Base-by-base conservation (phyloP, 352 stramenopile species). In the Pythium myriotylum region DNA sequence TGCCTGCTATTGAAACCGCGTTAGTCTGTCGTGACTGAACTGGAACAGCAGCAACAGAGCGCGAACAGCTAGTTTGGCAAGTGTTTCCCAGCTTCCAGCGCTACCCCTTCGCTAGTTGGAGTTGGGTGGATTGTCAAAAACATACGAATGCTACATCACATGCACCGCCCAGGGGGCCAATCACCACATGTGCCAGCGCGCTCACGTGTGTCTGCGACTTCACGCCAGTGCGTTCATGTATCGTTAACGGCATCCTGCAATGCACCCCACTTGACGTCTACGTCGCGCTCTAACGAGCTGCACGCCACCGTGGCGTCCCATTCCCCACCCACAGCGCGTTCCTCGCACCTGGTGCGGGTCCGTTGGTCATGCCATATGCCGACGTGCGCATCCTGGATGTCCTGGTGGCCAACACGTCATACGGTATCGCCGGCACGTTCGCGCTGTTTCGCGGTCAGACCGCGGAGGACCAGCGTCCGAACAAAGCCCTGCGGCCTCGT, bases 401-500 rank as follows among this genome's bases (percentile, higher is more conserved):
- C 1, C 32, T 64, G 12, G 33, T 50, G 7, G 45, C 56, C 6
- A 2, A 50, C 16, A 35, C 56, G 8, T 22, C 23, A 17, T 19
- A 43, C 33, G 56, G 56, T 4, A 64, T 64, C 33, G 19, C 27
- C 35, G 23, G 46, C 6, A 64, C 56, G 24, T 19, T 65, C 5
- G 23, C 20, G 24, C 10, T 54, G 10, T 65, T 42, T 16, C 22
- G 59, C 14, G 50, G 42, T 35, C 59, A 66, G 50, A 60, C 59
- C 49, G 5, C 12, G 4, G 12, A 26, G 27, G 59, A 66, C 39
- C 24, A 41, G 5, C 42, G 59, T 39, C 59, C 59, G 5, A 66
- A 66, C 32, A 66, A 66, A 41, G 59, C 59, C 22, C 50, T 59
- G 40, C 27, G 42, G 40, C 59, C 59, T 2, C 4, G 35, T 5